Conservation (phyloP, 257 asterid species). For the Solanum ossicruentum region DNA sequence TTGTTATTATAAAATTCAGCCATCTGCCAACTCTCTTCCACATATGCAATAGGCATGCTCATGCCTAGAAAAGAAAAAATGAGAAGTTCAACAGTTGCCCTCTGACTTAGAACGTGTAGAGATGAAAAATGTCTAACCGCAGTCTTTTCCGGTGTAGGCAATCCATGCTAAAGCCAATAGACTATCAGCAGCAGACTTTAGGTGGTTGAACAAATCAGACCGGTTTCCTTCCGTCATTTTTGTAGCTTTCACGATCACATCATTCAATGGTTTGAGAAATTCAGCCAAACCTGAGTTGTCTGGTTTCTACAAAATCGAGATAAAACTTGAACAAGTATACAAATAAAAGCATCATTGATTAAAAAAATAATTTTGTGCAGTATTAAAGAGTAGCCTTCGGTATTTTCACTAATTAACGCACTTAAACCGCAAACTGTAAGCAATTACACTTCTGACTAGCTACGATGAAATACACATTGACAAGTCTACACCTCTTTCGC, state of each 20-base stretch:
- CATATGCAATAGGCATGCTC: slow-evolving; percentile 96
- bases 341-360: neutral
- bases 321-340: neutral
- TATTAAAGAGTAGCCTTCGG: neutral
- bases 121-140: slow-evolving; percentile 38
- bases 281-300: slow-evolving; percentile 60
- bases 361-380: neutral
- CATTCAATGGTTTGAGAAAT: slow-evolving; percentile 82
- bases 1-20: slow-evolving; percentile 92
- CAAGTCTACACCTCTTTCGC: neutral
- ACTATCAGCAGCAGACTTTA: slow-evolving; percentile 88
- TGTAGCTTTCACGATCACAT: slow-evolving; percentile 52
- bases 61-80: slow-evolving; percentile 37
- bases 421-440: neutral
- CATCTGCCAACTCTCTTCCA: slow-evolving; percentile 99
- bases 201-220: slow-evolving; percentile 72
- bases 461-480: neutral
- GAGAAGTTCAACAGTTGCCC: neutral
- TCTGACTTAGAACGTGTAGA: neutral
- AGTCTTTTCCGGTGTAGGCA: slow-evolving; percentile 86
- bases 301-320: slow-evolving; percentile 59
- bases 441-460: neutral
- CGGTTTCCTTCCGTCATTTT: slow-evolving; percentile 73
- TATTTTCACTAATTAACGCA: neutral
- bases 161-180: slow-evolving; percentile 84